A percentile compares a stretch with the other conserved stretches of the same genome.
These are phyloP conservation scores for Lasiosphaeris hirsuta DNA, from an alignment of 495 filamentous ascomycete species.

Conservation along the genomic window DNA sequence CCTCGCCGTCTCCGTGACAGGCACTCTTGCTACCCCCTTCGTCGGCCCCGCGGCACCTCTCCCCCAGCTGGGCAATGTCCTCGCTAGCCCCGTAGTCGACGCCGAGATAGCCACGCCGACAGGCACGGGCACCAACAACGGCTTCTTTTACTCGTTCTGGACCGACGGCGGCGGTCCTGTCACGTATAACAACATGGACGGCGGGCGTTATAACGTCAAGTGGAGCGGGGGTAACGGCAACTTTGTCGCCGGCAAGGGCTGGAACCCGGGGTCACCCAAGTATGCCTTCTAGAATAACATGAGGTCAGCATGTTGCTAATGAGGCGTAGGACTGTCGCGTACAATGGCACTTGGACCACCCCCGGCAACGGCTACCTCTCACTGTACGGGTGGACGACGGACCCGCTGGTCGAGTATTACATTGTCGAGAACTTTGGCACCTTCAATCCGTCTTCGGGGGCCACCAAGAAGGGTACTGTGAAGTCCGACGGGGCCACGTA, in stretches of 20 bases:
- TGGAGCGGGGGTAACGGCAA: slow-evolving; percentile 53
- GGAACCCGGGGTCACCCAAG: slow-evolving; percentile 58
- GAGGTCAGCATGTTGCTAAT: too few relatives aligned
- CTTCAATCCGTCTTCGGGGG: slow-evolving; percentile 56
- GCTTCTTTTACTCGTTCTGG: slow-evolving; percentile 61
- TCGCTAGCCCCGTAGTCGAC: too few relatives aligned
- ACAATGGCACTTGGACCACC: slow-evolving; percentile 1
- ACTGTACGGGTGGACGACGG: slow-evolving; percentile 53
- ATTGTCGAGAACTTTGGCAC: slow-evolving; percentile 50
- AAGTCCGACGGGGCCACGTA: too few relatives aligned
- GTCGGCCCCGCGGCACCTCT: too few relatives aligned
- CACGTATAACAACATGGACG: slow-evolving; percentile 50
- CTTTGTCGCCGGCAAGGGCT: slow-evolving; percentile 61
- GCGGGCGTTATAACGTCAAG: slow-evolving; percentile 51
- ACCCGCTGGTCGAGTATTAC: slow-evolving; percentile 23
- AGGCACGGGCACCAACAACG: slow-evolving; percentile 48
- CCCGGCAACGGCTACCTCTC: slow-evolving; percentile 50
- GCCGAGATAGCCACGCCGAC: slow-evolving; percentile 15
- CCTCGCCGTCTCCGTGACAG: too few relatives aligned
- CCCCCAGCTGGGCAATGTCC: too few relatives aligned
- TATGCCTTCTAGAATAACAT: too few relatives aligned
- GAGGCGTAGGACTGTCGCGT: too few relatives aligned
- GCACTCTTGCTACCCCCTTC: too few relatives aligned
- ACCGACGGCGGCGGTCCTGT: slow-evolving; percentile 52
- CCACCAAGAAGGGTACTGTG: too few relatives aligned